Evolutionary conservation across 2,329 filamentous ascomycete genomes (phyloP).

Genomic region (Stachybotrys chartarum): DNA sequence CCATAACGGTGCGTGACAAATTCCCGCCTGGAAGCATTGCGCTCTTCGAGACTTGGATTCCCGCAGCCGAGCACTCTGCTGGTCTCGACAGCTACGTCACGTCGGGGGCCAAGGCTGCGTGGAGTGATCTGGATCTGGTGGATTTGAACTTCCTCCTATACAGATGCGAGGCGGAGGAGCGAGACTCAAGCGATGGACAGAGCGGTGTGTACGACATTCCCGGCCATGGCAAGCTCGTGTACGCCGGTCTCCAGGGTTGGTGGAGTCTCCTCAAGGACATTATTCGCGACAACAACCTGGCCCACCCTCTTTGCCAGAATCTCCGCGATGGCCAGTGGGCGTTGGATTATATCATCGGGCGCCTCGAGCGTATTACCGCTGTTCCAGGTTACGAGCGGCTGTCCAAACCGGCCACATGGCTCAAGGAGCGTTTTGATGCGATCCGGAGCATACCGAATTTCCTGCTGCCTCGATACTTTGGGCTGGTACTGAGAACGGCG

Average conservation of each 20-base stretch:
- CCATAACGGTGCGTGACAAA: constrained; percentile 70
- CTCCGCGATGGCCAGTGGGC: constrained; percentile 88
- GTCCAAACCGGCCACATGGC: constrained; percentile 63
- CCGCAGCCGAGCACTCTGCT: constrained; percentile 73
- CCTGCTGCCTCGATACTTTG: constrained; percentile 87
- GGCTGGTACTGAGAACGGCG: constrained; percentile 76
- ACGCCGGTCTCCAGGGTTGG: constrained; percentile 97
- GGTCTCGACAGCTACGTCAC: constrained; percentile 84
- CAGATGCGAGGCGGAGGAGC: constrained; percentile 81
- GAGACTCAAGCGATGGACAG: constrained; percentile 66
- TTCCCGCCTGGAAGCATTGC: constrained; percentile 94
- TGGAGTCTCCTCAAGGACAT: constrained; percentile 86
- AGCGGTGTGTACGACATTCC: constrained; percentile 91
- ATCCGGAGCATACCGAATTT: constrained; percentile 82
- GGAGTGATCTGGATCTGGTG: constrained; percentile 64
- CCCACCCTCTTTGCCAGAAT: constrained; percentile 89
- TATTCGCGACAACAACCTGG: constrained; percentile 82
- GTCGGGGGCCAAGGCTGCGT: constrained; percentile 70
- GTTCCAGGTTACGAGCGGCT: constrained; percentile 57
- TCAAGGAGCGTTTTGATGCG: constrained; percentile 77
- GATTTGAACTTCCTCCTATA: constrained; percentile 93
- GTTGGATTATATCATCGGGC: constrained; percentile 75
- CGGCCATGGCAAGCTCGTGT: constrained; percentile 75
- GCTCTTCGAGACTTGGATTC: constrained; percentile 93
- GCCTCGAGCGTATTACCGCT: constrained; percentile 66